Percentiles rank a stretch among this genome's conserved stretches.
These are phyloP conservation scores for Candida dubliniensis DNA, from an alignment of 1,139 yeast species.

Conservation along the genomic window DNA sequence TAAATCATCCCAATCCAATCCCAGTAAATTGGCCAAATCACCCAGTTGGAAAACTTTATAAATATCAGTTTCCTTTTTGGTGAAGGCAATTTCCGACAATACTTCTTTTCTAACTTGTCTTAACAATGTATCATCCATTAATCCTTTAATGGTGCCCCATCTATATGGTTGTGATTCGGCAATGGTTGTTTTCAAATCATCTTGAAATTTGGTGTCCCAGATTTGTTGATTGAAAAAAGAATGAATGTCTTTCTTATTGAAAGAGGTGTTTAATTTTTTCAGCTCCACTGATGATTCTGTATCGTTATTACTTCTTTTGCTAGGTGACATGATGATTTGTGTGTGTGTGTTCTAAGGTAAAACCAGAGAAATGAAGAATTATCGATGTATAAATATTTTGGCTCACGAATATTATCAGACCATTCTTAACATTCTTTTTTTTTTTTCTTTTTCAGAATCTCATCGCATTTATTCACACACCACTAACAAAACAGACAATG, in stretches of 20 bases:
- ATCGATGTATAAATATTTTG: too few species aligned
- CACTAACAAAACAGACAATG: too few species aligned
- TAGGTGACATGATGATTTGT: constrained; percentile 2
- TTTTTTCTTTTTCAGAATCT: background rate
- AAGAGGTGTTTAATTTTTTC: constrained; percentile 25
- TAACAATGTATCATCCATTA: constrained; percentile 75
- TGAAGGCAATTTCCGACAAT: constrained; percentile 78
- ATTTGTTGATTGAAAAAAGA: constrained; percentile 55
- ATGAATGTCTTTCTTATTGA: constrained; percentile 39
- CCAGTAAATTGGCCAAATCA: constrained; percentile 89
- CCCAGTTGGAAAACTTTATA: constrained; percentile 95
- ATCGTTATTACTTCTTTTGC: constrained; percentile 6
- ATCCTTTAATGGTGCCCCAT: constrained; percentile 80
- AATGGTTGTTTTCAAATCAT: constrained; percentile 40
- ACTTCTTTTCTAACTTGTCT: constrained; percentile 84
- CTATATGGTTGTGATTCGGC: constrained; percentile 69
- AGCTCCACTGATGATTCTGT: constrained; percentile 4
- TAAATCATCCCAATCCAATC: constrained; percentile 75
- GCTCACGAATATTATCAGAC: background rate
- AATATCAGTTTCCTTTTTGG: constrained; percentile 94
- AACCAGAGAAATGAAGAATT: too few species aligned
- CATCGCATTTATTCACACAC: too few species aligned
- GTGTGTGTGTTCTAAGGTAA: background rate
- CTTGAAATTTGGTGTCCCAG: constrained; percentile 49
- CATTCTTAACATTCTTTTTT: background rate